Conservation (phyloP, 129 eudicot species). For the Centaurea solstitialis region DNA sequence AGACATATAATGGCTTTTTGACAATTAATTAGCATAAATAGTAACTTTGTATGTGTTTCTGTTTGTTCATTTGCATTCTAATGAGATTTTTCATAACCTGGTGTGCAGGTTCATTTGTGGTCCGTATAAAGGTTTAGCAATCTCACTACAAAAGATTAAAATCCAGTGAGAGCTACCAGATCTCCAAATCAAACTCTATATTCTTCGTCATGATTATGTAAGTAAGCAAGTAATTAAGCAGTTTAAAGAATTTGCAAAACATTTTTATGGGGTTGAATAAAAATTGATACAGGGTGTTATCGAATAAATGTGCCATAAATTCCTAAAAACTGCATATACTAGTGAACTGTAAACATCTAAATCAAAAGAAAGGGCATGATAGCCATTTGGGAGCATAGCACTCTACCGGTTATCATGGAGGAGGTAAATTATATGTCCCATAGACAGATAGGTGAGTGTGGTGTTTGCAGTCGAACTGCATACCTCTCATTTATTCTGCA, state of each 20-base stretch:
- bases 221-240: conserved; percentile 8
- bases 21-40: neutral
- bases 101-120: conserved; percentile 61
- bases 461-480: no score
- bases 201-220: conserved; percentile 10
- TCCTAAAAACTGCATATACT: neutral
- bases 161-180: conserved; percentile 9
- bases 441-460: no score
- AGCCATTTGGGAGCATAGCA: neutral
- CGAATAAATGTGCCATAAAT: neutral
- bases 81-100: neutral
- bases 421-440: no score
- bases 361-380: neutral
- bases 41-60: neutral
- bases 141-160: conserved; percentile 11
- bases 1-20: neutral
- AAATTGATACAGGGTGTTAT: neutral
- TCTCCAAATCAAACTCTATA: conserved; percentile 31
- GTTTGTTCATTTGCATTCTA: neutral
- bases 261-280: conserved; percentile 1
- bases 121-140: conserved; percentile 58
- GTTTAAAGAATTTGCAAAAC: neutral
- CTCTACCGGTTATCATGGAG: no score
- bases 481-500: no score
- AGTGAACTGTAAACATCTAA: no score